These are phyloP conservation scores for Solanum chilense DNA, from an alignment of 257 asterid species.

Conservation along the genomic window DNA sequence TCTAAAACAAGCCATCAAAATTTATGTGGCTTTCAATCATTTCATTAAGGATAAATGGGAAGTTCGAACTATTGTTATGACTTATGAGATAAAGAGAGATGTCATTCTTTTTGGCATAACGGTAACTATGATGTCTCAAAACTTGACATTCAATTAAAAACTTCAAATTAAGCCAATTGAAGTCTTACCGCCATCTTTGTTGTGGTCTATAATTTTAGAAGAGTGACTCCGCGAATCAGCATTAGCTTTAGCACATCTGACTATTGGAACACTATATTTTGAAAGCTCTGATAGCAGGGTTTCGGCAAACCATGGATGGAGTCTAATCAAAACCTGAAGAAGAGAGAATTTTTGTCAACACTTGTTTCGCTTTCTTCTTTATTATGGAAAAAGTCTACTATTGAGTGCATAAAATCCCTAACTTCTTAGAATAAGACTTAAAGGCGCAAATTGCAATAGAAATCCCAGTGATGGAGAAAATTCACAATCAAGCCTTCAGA, in stretches of 20 bases:
- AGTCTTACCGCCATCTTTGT: not conserved
- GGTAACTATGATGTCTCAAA: not conserved
- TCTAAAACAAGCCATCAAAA: not conserved
- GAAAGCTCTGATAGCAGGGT: conserved; percentile 54
- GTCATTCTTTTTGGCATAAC: not conserved
- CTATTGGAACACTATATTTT: conserved; percentile 14
- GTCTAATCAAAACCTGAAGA: conserved; percentile 18
- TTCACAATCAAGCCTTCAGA: not conserved
- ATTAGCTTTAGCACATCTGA: conserved; percentile 15
- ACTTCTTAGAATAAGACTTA: not conserved
- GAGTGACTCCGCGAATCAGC: conserved; percentile 1
- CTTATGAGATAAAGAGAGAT: not conserved
- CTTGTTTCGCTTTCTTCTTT: not conserved
- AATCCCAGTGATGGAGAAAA: not conserved
- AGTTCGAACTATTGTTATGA: not conserved
- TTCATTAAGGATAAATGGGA: not conserved
- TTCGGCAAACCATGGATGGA: conserved; percentile 43
- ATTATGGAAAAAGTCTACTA: too few species aligned
- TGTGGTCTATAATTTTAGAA: conserved; percentile 9
- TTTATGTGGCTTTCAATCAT: not conserved
- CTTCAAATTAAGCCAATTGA: not conserved
- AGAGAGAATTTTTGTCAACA: not conserved
- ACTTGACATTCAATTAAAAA: not conserved
- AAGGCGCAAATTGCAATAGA: not conserved
- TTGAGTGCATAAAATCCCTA: not conserved